Evolutionary conservation across 257 asterid species (phyloP).

Genomic region (Plantago major): DNA sequence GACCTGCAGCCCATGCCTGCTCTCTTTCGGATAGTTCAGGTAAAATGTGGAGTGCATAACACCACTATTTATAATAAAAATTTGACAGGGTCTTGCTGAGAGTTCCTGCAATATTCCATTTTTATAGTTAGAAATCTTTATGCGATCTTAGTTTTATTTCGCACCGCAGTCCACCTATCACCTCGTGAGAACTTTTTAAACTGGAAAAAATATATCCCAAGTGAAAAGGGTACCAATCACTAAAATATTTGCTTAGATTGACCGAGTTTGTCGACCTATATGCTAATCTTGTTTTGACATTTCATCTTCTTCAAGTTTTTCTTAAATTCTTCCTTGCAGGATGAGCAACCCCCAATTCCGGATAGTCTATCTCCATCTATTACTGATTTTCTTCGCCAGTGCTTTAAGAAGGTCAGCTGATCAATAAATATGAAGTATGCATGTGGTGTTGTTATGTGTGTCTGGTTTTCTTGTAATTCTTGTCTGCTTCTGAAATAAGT

Average conservation of each 20-base stretch:
- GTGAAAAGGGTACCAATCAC: too few relatives aligned
- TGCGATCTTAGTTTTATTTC: too few relatives aligned
- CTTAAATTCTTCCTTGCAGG: conserved; percentile 38
- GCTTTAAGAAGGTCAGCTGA: conserved; percentile 64
- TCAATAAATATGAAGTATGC: conserved; percentile 1
- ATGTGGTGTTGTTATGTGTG: neutral
- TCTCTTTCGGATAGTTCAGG: conserved; percentile 96
- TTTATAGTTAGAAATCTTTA: conserved; percentile 3
- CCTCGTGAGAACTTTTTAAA: too few relatives aligned
- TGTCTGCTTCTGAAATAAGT: too few relatives aligned
- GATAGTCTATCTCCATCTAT: conserved; percentile 56
- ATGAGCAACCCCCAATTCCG: conserved; percentile 67
- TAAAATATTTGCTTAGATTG: too few relatives aligned
- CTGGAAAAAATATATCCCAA: too few relatives aligned
- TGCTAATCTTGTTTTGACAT: neutral
- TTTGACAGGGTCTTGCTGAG: conserved; percentile 4
- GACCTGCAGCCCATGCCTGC: conserved; percentile 99
- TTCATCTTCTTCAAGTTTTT: neutral
- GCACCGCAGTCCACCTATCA: conserved; percentile 2
- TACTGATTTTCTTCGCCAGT: conserved; percentile 59
- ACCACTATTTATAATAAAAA: neutral
- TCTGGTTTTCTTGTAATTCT: neutral
- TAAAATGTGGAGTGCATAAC: conserved; percentile 26
- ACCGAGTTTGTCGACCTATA: conserved; percentile 8
- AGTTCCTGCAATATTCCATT: conserved; percentile 5